Base-by-base conservation (phyloP, 208 protist species). In the Crithidia bombi region DNA sequence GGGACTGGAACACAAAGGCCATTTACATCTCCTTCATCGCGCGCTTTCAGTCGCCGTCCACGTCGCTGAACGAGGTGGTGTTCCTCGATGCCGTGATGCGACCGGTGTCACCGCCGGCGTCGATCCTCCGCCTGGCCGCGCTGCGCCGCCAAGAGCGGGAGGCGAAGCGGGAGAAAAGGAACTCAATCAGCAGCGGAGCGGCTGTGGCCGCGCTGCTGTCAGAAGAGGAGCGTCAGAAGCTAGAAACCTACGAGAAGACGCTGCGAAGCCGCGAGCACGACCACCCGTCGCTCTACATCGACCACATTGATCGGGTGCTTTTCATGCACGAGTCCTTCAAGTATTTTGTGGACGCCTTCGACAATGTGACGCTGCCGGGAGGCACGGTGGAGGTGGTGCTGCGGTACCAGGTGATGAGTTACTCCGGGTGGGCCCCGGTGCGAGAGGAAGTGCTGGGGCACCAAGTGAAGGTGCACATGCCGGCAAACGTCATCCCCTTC, bases 1-100 rank as follows among this genome's bases (percentile, higher is more conserved):
- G 85, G 85, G 84, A 92, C 75, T 95, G 90, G 85, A 95, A 95
- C 70, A 93, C 87, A 26, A 89, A 92, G 50, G 67, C 76, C 1
- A 79, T 95, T 19, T 95, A 90, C 47, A 73, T 89, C 17, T 61
- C 75, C 26, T 75, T 88, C 25, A 47, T 91, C 11, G 86, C 73
- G n/a, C 79, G 80, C 33, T 95, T 91, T 72, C 2, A n/a, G 15
- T 82, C 80, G 19, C 21, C 44, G 3, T 38, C 57, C 47, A 46
- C 54, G 26, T 0, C 47, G n/a, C 39, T 74, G 26, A 90, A 89
- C 64, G 86, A 94, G n/a, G 79, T 91, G 0, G 65, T 76, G 3
- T 46, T 91, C 19, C 54, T 82, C 12, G 86, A 94, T 63, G 71
- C 75, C 14, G 65, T 91, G 26, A 67, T 93, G 23, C 70, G 81